Base-by-base conservation (phyloP, 2,329 filamentous ascomycete species). In the Aspergillus latus region DNA sequence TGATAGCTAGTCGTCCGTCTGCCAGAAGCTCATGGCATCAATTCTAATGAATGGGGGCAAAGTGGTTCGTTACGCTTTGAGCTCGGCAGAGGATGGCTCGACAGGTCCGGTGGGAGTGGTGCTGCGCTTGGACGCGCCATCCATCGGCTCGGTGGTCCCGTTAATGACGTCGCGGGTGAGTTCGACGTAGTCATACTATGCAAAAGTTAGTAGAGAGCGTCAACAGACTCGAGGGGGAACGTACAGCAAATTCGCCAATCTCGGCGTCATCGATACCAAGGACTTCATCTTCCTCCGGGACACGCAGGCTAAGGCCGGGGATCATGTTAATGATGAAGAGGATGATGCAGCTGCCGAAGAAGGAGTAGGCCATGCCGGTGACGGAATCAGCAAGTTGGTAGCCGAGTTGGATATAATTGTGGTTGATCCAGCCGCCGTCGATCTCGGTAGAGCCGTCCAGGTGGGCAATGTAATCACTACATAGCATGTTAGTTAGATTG, bases 251-350 rank as follows among this genome's bases (percentile, higher is more conserved):
- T 77, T 96, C 92, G 71, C 92, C 92, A 68, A 96, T 90, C 75
- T 96, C 91, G 26, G 89, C 87, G 66, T 96, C 92, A 67, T 96
- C 91, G 58, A 95, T 92, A 63, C 91, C 91, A 42, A 91, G 78
- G 50, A 92, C 86, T 74, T 96, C 91, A 37, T 90, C 88, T 61
- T 94, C 88, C 64, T 90, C 87, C 11, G 78, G 81, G 0, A 86
- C 87, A 49, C 91, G 88, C 44, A 96, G 84, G 56, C 84, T 84
- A 39, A 95, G 79, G 10, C 88, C 87, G 0, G 91, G 89, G 28
- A 94, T 81, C 62, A 91, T 80, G 72, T 92, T 92, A 76, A 93
- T 86, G 62, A 92, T 64, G 72, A 91, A 89, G 8, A 94, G 83
- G 68, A 95, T 94, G 56, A 92, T 69, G 70, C 86, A 89, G 32